A percentile compares a stretch with the other conserved stretches of the same genome.
Conservation (phyloP, 768 basidiomycete species). For the Tylopilus rubrobrunneus region DNA sequence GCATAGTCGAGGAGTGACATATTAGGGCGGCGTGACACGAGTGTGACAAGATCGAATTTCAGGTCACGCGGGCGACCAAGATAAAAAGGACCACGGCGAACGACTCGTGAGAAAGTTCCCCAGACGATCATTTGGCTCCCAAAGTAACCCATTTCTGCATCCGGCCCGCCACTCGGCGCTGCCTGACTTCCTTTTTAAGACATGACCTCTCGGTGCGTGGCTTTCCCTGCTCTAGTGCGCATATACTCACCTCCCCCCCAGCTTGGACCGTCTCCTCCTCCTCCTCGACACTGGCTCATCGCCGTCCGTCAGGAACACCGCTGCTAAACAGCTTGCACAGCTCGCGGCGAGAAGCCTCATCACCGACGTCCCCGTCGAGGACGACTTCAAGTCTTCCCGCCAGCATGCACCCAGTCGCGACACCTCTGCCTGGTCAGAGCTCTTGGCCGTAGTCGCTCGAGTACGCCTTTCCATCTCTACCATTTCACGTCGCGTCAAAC, state of each 20-base stretch:
- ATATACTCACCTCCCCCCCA: conserved; percentile 28
- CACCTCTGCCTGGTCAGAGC: conserved; percentile 81
- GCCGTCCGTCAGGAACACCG: conserved; percentile 84
- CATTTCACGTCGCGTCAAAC: background rate
- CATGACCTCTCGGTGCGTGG: conserved; percentile 72
- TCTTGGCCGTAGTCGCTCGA: conserved; percentile 86
- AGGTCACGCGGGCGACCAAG: conserved; percentile 43
- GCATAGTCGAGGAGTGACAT: conserved; percentile 11
- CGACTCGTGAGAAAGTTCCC: conserved; percentile 50
- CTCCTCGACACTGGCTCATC: conserved; percentile 95
- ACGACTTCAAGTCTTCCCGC: conserved; percentile 62
- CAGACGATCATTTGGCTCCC: conserved; percentile 41
- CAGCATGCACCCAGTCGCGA: conserved; percentile 59
- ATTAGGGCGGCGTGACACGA: conserved; percentile 20
- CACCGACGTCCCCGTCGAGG: conserved; percentile 76
- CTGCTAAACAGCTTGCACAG: conserved; percentile 93
- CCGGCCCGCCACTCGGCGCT: conserved; percentile 46
- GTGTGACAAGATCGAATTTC: conserved; percentile 37
- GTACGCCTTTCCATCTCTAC: conserved; percentile 38
- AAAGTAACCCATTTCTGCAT: conserved; percentile 31
- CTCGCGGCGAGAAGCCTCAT: conserved; percentile 84
- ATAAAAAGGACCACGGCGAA: conserved; percentile 59
- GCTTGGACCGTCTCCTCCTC: conserved; percentile 95
- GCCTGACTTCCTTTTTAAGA: conserved; percentile 49
- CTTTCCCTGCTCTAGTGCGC: background rate